Evolutionary conservation across 345 rosid species (phyloP).

Genomic region (Hevea brasiliensis): DNA sequence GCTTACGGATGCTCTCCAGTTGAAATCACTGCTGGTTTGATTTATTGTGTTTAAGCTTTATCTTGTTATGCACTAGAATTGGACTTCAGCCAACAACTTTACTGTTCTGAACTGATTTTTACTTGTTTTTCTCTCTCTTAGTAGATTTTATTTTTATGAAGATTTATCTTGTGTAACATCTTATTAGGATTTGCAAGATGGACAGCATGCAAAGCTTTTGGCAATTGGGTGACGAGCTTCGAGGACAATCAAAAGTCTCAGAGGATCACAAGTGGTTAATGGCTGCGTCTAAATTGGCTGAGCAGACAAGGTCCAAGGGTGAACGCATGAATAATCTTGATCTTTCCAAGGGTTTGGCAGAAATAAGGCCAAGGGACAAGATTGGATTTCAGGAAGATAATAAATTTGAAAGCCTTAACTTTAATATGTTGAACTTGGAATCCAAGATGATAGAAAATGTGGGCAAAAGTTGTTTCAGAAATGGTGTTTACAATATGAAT

Average conservation of each 20-base stretch:
- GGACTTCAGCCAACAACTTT: not conserved
- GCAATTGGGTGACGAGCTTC: constrained; percentile 94
- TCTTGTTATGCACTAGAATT: constrained; percentile 3
- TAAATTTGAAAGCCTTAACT: constrained; percentile 63
- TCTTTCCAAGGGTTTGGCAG: constrained; percentile 66
- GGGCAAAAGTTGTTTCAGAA: constrained; percentile 56
- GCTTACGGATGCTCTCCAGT: not conserved
- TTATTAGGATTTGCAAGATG: constrained; percentile 43
- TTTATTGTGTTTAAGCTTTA: not conserved
- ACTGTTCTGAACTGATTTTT: not conserved
- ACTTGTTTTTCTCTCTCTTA: not conserved
- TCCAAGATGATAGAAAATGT: constrained; percentile 51
- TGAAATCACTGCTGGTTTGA: not conserved
- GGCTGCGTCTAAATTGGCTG: constrained; percentile 87
- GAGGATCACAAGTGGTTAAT: constrained; percentile 89
- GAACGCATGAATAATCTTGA: constrained; percentile 91
- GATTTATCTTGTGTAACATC: constrained; percentile 9
- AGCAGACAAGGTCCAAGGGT: constrained; percentile 75
- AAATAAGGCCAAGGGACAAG: constrained; percentile 61
- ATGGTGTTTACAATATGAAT: constrained; percentile 58
- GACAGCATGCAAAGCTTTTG: constrained; percentile 71
- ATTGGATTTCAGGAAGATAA: constrained; percentile 78
- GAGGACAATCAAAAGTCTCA: constrained; percentile 77
- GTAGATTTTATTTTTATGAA: not conserved
- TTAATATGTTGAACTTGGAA: constrained; percentile 81